phyloP scores from a whole-genome alignment of 805 yeast genomes.

The Saccharomycopsis fibuligera region DNA sequence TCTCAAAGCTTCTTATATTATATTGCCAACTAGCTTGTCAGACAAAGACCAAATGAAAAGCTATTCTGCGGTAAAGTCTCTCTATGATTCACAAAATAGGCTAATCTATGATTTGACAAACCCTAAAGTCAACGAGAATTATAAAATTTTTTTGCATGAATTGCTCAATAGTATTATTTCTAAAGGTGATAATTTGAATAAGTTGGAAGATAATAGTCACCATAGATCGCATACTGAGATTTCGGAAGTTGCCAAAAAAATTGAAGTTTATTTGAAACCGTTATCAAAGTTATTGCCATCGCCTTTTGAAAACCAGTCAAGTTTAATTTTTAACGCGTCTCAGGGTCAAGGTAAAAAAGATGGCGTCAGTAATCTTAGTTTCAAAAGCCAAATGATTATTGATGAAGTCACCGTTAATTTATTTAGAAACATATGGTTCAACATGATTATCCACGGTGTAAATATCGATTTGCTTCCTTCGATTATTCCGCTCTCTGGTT shows the following conservation, averaged over 20 bases:
- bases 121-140: slow-evolving; percentile 38
- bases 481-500: slow-evolving; percentile 4
- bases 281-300: slow-evolving; percentile 70
- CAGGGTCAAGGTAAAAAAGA: slow-evolving; percentile 21
- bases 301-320: slow-evolving; percentile 33
- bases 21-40: neutral
- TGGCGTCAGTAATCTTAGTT: neutral
- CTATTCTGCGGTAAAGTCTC: neutral
- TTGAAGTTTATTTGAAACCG: slow-evolving; percentile 58
- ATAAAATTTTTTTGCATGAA: slow-evolving; percentile 53
- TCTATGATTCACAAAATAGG: slow-evolving; percentile 3
- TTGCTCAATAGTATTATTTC: slow-evolving; percentile 60
- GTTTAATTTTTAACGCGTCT: slow-evolving; percentile 32
- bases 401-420: slow-evolving; percentile 48
- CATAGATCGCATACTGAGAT: slow-evolving; percentile 75
- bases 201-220: slow-evolving; percentile 25
- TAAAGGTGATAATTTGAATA: slow-evolving; percentile 69
- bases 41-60: neutral
- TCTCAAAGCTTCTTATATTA: neutral
- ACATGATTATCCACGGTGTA: slow-evolving; percentile 87
- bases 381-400: slow-evolving; percentile 10
- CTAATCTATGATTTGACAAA: slow-evolving; percentile 19
- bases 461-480: slow-evolving; percentile 35
- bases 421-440: slow-evolving; percentile 91
- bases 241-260: slow-evolving; percentile 63